Conservation (phyloP, 305 asterid species). For the Solanum hybrid region DNA sequence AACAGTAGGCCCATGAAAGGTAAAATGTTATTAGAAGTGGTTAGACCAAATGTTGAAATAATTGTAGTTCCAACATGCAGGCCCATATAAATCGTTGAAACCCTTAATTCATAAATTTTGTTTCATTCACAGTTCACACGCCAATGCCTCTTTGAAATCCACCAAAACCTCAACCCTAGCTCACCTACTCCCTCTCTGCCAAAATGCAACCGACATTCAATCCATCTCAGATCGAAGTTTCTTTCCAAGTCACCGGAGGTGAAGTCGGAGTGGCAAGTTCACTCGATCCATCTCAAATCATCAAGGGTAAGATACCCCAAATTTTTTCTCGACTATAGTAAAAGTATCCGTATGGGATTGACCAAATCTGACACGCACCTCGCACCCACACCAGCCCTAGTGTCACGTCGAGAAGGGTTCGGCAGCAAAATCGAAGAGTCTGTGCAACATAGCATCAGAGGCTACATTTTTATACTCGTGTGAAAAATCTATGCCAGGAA, state of each 20-base stretch:
- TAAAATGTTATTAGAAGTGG: neutral
- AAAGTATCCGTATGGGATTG: neutral
- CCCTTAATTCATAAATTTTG: slow-evolving; percentile 8
- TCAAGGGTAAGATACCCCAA: slow-evolving; percentile 12
- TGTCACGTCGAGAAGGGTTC: neutral
- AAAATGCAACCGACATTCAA: slow-evolving; percentile 30
- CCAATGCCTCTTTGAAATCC: neutral
- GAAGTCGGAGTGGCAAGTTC: slow-evolving; percentile 21
- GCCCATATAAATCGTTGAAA: neutral
- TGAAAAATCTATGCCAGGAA: neutral
- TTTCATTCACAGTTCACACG: neutral
- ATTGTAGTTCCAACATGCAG: neutral
- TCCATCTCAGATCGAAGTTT: slow-evolving; percentile 27
- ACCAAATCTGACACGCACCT: neutral
- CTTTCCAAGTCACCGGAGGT: slow-evolving; percentile 20
- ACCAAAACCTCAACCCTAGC: neutral
- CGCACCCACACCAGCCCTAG: neutral
- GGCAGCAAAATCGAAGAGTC: neutral
- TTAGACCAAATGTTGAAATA: neutral
- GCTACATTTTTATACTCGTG: neutral
- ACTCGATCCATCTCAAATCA: slow-evolving; percentile 22
- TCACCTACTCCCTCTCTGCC: neutral
- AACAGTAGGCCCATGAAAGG: neutral
- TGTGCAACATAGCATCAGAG: neutral
- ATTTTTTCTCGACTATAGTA: neutral